Conservation (phyloP, 805 yeast genomes). For the Naumovozyma baii region DNA sequence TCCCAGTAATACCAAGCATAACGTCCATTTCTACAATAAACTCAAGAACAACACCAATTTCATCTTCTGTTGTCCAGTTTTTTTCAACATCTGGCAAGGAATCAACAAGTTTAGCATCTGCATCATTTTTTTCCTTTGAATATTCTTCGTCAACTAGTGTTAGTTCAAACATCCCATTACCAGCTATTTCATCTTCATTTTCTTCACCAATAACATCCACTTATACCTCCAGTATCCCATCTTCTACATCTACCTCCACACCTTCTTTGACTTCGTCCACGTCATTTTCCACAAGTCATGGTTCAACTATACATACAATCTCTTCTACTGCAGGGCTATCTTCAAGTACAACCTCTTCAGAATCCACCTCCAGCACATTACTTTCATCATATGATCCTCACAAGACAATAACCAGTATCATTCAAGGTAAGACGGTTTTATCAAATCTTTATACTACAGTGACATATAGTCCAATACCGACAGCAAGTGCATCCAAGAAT, state of each 20-base stretch:
- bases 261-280: conserved; percentile 3
- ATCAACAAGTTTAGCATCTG: not conserved
- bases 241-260: conserved; percentile 2
- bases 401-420: conserved; percentile 21
- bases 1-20: no score
- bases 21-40: not conserved
- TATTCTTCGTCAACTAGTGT: not conserved
- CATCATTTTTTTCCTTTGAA: not conserved
- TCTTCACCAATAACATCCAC: conserved; percentile 1
- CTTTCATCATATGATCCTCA: conserved; percentile 2
- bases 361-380: conserved; percentile 1
- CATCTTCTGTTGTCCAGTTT: not conserved
- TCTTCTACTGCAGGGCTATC: conserved; percentile 2
- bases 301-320: conserved; percentile 2
- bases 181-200: not conserved
- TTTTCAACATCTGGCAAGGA: not conserved
- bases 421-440: conserved; percentile 29
- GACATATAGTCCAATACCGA: conserved; percentile 22
- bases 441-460: conserved; percentile 27
- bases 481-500: conserved; percentile 18
- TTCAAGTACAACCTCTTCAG: conserved; percentile 1
- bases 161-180: not conserved
- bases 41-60: not conserved
- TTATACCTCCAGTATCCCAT: conserved; percentile 2
- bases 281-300: conserved; percentile 3